These are phyloP conservation scores for Kurtzmaniella quercitrusa DNA, from an alignment of 1,139 yeast genomes.

Conservation along the genomic window DNA sequence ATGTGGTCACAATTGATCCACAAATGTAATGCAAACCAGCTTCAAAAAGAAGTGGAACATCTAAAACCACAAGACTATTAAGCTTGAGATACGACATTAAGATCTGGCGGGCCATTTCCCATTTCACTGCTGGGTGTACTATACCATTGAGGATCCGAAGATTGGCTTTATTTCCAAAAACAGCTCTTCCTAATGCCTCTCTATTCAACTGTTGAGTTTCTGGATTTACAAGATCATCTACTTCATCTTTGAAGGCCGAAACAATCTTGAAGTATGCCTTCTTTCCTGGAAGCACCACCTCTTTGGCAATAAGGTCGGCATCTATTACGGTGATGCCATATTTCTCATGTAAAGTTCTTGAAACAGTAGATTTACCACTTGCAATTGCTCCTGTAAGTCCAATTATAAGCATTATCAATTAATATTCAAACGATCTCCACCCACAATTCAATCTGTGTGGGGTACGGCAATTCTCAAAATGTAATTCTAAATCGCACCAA, in stretches of 20 bases:
- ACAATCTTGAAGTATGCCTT: conserved; percentile 67
- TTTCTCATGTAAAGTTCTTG: conserved; percentile 49
- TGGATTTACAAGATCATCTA: conserved; percentile 50
- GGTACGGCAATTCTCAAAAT: not conserved
- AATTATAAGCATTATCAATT: conserved; percentile 79
- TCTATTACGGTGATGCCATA: conserved; percentile 65
- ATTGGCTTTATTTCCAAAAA: conserved; percentile 64
- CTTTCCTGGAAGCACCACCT: conserved; percentile 79
- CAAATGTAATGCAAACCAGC: conserved; percentile 67
- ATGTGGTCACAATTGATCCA: conserved; percentile 66
- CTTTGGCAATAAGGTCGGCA: conserved; percentile 85
- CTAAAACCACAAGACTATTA: conserved; percentile 63
- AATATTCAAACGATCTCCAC: too few relatives aligned
- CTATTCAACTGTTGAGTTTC: conserved; percentile 59
- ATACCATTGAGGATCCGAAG: conserved; percentile 61
- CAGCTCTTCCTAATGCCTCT: conserved; percentile 69
- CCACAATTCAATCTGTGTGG: conserved; percentile 1
- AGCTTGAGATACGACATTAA: conserved; percentile 50
- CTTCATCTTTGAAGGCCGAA: conserved; percentile 48
- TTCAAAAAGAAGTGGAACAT: conserved; percentile 88
- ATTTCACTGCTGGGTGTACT: conserved; percentile 86
- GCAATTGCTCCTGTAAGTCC: conserved; percentile 98
- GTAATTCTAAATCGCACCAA: not conserved
- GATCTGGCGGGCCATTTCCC: conserved; percentile 58
- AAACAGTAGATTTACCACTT: conserved; percentile 91